Conservation (phyloP, 148 eudicot genomes). For the Fagopyrum tataricum region DNA sequence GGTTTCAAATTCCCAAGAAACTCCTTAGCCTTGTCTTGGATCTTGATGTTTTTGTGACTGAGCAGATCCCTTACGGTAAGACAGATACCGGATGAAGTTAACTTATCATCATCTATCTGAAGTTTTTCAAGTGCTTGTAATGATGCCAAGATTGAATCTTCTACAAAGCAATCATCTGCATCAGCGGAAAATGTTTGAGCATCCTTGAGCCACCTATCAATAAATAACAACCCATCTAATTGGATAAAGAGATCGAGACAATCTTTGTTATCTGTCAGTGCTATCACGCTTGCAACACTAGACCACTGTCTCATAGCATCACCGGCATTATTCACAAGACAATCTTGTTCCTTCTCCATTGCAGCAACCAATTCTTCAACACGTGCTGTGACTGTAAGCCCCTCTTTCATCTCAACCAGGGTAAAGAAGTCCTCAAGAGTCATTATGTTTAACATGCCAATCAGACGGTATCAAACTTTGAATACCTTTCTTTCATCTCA, state of each 20-base stretch:
- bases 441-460: slow-evolving; percentile 48
- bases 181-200: slow-evolving; percentile 41
- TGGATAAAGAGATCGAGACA: slow-evolving; percentile 76
- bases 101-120: slow-evolving; percentile 33
- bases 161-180: slow-evolving; percentile 39
- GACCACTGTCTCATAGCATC: slow-evolving; percentile 72
- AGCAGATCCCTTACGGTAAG: slow-evolving; percentile 47
- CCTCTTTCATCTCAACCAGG: slow-evolving; percentile 78
- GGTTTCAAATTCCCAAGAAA: slow-evolving; percentile 51
- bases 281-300: slow-evolving; percentile 70
- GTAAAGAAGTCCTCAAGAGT: slow-evolving; percentile 81
- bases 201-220: slow-evolving; percentile 72
- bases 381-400: slow-evolving; percentile 62
- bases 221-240: slow-evolving; percentile 60
- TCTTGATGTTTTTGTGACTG: slow-evolving; percentile 40
- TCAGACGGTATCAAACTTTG: slow-evolving; percentile 14
- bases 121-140: slow-evolving; percentile 67
- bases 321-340: slow-evolving; percentile 36
- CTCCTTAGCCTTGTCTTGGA: slow-evolving; percentile 59
- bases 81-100: slow-evolving; percentile 46
- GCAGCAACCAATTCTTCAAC: slow-evolving; percentile 67
- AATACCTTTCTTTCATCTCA: neutral
- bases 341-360: slow-evolving; percentile 57
- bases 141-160: slow-evolving; percentile 53
- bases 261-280: slow-evolving; percentile 68